Conservation (phyloP, 2,329 filamentous ascomycete genomes). For the Hypocrella siamensis region DNA sequence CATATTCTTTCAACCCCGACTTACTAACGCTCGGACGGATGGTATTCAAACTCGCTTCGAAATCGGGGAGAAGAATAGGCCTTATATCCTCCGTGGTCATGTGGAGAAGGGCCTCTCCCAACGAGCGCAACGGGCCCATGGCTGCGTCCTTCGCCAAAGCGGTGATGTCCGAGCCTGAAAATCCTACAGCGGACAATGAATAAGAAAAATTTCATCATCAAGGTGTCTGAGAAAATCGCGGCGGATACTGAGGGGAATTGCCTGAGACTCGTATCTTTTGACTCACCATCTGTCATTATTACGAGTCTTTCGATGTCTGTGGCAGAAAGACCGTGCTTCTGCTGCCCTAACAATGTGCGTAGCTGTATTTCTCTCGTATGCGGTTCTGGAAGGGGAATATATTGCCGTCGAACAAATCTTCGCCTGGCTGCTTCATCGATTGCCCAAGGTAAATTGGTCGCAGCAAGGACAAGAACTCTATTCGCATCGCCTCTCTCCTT, state of each 20-base stretch:
- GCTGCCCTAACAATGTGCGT: conserved; percentile 63
- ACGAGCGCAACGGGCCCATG: conserved; percentile 82
- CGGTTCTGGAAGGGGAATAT: conserved; percentile 83
- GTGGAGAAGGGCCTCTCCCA: conserved; percentile 77
- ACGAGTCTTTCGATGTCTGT: conserved; percentile 61
- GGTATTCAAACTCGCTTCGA: conserved; percentile 64
- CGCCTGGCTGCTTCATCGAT: conserved; percentile 91
- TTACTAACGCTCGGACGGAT: conserved; percentile 85
- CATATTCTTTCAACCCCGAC: conserved; percentile 72
- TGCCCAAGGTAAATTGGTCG: conserved; percentile 93
- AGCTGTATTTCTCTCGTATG: conserved; percentile 69
- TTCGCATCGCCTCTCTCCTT: conserved; percentile 67
- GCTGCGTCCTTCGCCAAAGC: conserved; percentile 93
- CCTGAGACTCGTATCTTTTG: too few relatives aligned
- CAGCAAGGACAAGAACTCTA: conserved; percentile 80
- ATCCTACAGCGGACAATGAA: conserved; percentile 40
- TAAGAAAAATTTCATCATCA: too few relatives aligned
- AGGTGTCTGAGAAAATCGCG: too few relatives aligned
- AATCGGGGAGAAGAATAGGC: conserved; percentile 70
- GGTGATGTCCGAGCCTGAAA: conserved; percentile 93
- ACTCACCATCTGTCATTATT: conserved; percentile 64
- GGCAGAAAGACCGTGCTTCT: conserved; percentile 65
- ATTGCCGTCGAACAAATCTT: conserved; percentile 83
- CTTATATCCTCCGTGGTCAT: conserved; percentile 93
- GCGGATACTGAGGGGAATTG: too few relatives aligned